Percentiles rank a stretch among this genome's conserved stretches.
Conservation (phyloP, 2,329 filamentous ascomycete genomes). For the Coniochaeta prunicola region DNA sequence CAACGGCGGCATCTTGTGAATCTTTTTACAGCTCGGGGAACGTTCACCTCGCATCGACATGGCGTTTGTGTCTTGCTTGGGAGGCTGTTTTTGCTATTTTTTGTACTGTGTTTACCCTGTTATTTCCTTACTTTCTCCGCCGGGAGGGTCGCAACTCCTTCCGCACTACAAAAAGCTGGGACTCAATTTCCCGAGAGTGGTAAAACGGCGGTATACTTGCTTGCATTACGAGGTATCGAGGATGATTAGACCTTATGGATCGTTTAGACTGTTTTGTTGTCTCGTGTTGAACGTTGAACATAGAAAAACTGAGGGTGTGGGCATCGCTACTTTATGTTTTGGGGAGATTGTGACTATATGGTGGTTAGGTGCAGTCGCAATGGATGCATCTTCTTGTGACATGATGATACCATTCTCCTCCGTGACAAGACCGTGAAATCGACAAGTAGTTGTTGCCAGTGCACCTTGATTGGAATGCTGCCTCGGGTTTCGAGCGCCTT, state of each 20-base stretch:
- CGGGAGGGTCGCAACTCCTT: not conserved
- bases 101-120: slow-evolving; percentile 17
- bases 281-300: slow-evolving; percentile 3
- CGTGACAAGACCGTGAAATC: too few relatives aligned
- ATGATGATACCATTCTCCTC: too few relatives aligned
- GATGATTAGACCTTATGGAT: slow-evolving; percentile 24
- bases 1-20: slow-evolving; percentile 23
- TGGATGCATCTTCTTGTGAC: not conserved
- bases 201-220: slow-evolving; percentile 24
- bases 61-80: slow-evolving; percentile 13
- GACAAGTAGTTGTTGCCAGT: too few relatives aligned
- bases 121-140: slow-evolving; percentile 16
- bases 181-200: slow-evolving; percentile 24
- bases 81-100: slow-evolving; percentile 10
- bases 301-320: not conserved
- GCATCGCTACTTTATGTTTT: not conserved
- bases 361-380: slow-evolving; percentile 3
- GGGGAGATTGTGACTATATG: slow-evolving; percentile 4
- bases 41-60: slow-evolving; percentile 2
- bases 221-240: slow-evolving; percentile 24
- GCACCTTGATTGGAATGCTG: too few relatives aligned
- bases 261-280: slow-evolving; percentile 18
- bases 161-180: not conserved
- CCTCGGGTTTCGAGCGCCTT: too few relatives aligned
- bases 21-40: not conserved